Evolutionary conservation across 2,329 filamentous ascomycete species (phyloP), one percentile per base, ranked within the genome.

Genomic region (Grosmannia penicillata): DNA sequence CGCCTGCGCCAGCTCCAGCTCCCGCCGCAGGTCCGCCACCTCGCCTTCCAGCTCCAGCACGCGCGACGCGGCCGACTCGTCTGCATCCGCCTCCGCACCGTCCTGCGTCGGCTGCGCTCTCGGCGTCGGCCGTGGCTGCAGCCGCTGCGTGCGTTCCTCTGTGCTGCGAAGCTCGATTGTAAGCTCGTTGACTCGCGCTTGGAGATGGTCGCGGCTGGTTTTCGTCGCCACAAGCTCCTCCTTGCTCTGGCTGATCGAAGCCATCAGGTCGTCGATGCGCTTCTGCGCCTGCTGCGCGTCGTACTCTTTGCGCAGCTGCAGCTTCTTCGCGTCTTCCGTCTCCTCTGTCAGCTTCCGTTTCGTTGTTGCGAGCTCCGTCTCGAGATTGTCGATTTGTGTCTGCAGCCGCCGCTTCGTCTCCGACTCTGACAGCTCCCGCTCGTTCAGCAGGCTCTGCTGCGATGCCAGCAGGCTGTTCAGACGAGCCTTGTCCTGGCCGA

Each of bases 231-330:
- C 75, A 37, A 93, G 72, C 49, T 95, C 86, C 56, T 96, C 87
- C 32, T 89, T 83, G 36, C 79, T 75, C 43, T 85, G 75, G 48
- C 83, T 71, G 29, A 95, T 65, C 49, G 75, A 89, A 24, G 78
- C 68, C 45, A 89, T 80, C 33, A 98, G 72, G 51, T 96, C 89
- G 48, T 98, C 89, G 43, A 96, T 91, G 37, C 87, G 77, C 57
- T 86, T 91, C 55, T 94, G 85, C 36, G 73, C 78, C 54, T 96
- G 85, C 47, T 85, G 80, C 30, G 80, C 74, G 44, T 98, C 91
- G 45, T 83, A 95, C 52, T 96, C 89, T 51, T 93, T 86, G 41
- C 89, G 77, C 36, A 91, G 65, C 43, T 82, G 70, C 25, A 82
- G 63, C 55, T 93, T 89, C 65, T 87, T 93, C 47, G 69, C 74